Base-by-base conservation (phyloP, 23 red algal genomes). In the Agarophyton chilense region DNA sequence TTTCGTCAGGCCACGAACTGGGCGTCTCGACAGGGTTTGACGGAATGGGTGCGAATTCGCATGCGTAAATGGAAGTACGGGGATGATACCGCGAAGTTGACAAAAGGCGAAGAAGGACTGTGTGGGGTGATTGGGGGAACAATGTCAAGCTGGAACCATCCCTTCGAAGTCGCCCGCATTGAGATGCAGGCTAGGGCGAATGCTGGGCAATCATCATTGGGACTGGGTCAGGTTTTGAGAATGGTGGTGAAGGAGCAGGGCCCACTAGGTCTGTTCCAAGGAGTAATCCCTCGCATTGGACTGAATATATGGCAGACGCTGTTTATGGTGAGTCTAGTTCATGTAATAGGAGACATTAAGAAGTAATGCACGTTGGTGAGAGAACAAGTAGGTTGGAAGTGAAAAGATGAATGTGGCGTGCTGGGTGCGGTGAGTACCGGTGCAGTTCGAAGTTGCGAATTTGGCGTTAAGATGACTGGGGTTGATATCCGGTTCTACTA, bases 1-100 rank as follows among this genome's bases (percentile, higher is more conserved):
- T 92, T 98, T 28, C 67, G 96, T 24, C 93, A 98, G 63, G 92
- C 88, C 14, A 93, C 96, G 5, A 98, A 98, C 78, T 98, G 96
- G 96, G 96, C 91, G 40, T 84, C 73, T 19, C 92, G 96, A 40
- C 93, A 95, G 52, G 93, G 84, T 14, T 83, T 95, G 42, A 95
- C 93, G 22, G 93, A 95, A 65, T 78, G 50, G 57, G 76, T 95
- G 34, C 93, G 93, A 4, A 72, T 84, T 52, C 83, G 77, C 10
- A 82, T 90, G 84, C 52, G 76, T 28, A 26, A 63, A 17, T 70
- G 26, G 52, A 89, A 90, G 61, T 72, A 88, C 50, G 83, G 73
- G 2, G 84, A 78, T 38, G 73, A 84, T 3, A 88, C 11, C 7
- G 84, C 71, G 17, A 88, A 88, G 79, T 76, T 95, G 28, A 86